Percentiles rank a stretch among this genome's conserved stretches.
phyloP scores from a whole-genome alignment of 805 yeast genomes.

The Nakazawaea ernobii region DNA sequence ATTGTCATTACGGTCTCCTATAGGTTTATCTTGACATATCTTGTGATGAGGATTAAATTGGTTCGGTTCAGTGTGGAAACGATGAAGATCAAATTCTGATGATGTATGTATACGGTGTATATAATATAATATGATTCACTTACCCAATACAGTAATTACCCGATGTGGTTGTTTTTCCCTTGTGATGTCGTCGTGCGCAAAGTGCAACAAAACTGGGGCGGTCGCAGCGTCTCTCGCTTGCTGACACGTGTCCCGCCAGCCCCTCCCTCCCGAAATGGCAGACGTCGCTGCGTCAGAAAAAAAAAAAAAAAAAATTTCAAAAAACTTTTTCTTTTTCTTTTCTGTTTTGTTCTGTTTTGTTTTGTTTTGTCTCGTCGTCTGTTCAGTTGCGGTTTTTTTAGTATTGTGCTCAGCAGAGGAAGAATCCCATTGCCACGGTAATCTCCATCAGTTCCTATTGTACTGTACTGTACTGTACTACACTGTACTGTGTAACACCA shows the following conservation, averaged over 20 bases:
- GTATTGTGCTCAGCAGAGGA: too few relatives aligned
- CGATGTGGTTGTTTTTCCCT: too few relatives aligned
- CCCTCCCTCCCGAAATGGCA: too few relatives aligned
- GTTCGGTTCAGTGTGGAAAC: conserved; percentile 15
- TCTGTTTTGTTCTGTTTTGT: neutral
- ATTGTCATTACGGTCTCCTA: conserved; percentile 35
- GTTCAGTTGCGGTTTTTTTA: too few relatives aligned
- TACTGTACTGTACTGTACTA: neutral
- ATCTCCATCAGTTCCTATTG: neutral
- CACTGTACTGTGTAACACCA: neutral
- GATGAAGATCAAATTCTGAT: neutral
- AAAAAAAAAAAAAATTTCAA: neutral
- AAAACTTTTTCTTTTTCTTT: neutral
- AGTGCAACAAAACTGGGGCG: too few relatives aligned
- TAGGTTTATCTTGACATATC: conserved; percentile 31
- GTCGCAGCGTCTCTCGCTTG: too few relatives aligned
- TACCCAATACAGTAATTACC: too few relatives aligned
- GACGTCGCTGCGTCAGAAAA: too few relatives aligned
- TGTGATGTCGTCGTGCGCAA: too few relatives aligned
- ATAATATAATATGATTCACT: neutral
- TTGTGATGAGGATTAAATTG: conserved; percentile 19
- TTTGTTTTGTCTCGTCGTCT: too few relatives aligned
- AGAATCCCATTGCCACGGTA: neutral
- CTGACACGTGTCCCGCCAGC: too few relatives aligned
- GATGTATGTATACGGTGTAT: neutral